A percentile compares a stretch with the other conserved stretches of the same genome.
Evolutionary conservation across 305 asterid species (phyloP).

Genomic region (Lippia alba): DNA sequence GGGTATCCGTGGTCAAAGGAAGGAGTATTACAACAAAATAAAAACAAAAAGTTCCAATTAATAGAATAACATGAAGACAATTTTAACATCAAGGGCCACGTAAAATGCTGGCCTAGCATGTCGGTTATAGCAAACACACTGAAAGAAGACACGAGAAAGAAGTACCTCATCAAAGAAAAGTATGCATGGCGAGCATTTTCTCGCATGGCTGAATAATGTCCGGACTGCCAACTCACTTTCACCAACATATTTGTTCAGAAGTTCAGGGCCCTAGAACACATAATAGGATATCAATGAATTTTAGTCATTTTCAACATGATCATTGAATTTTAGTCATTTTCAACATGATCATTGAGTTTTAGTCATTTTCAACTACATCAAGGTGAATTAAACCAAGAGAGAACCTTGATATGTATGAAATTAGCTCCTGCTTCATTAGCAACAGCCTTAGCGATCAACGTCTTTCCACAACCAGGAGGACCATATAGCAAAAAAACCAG

Average conservation of each 20-base stretch:
- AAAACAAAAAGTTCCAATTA: background rate
- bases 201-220: slow-evolving; percentile 84
- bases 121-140: background rate
- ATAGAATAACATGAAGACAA: background rate
- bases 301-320: slow-evolving; percentile 1
- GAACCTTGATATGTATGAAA: slow-evolving; percentile 90
- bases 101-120: slow-evolving; percentile 3
- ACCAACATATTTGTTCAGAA: slow-evolving; percentile 88
- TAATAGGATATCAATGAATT: background rate
- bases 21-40: background rate
- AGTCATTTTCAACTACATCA: slow-evolving; percentile 6
- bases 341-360: slow-evolving; percentile 3
- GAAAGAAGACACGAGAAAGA: background rate
- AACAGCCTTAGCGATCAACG: slow-evolving; percentile 94
- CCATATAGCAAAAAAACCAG: slow-evolving; percentile 96
- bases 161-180: slow-evolving; percentile 67
- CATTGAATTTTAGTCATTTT: background rate
- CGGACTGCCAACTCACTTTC: slow-evolving; percentile 90
- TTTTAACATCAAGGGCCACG: slow-evolving; percentile 13
- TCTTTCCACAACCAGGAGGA: slow-evolving; percentile 99
- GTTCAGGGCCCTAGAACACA: slow-evolving; percentile 77
- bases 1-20: background rate
- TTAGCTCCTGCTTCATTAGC: slow-evolving; percentile 93
- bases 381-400: slow-evolving; percentile 20
- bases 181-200: slow-evolving; percentile 89